Conservation (phyloP, 371 early-diverging fungal species). For the Phascolomyces articulosus region DNA sequence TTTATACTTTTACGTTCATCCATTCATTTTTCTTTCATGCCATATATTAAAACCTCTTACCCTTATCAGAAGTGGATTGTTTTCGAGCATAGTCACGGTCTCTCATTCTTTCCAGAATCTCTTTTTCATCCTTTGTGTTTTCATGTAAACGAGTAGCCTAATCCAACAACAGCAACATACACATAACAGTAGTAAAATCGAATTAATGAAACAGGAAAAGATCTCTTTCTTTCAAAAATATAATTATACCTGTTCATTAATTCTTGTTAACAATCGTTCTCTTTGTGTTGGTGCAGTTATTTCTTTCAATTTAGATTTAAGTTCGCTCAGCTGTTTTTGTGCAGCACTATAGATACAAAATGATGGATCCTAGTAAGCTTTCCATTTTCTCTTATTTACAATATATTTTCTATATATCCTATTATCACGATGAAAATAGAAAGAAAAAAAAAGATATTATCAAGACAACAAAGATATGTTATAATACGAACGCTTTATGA, state of each 20-base stretch:
- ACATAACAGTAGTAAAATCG: too few relatives aligned
- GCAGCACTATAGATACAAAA: slow-evolving; percentile 17
- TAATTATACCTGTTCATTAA: slow-evolving; percentile 33
- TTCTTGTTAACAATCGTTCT: slow-evolving; percentile 27
- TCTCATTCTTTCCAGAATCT: slow-evolving; percentile 48
- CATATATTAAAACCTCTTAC: background rate
- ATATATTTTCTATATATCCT: too few relatives aligned
- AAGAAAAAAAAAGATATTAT: too few relatives aligned
- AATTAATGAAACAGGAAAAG: too few relatives aligned
- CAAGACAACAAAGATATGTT: background rate
- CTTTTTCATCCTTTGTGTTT: slow-evolving; percentile 47
- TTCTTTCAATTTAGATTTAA: slow-evolving; percentile 47
- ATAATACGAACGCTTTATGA: slow-evolving; percentile 38
- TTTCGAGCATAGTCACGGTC: slow-evolving; percentile 26
- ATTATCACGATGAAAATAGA: too few relatives aligned
- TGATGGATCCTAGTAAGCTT: too few relatives aligned
- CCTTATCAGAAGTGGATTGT: slow-evolving; percentile 5
- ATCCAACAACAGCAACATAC: too few relatives aligned
- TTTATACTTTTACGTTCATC: too few relatives aligned
- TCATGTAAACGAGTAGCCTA: slow-evolving; percentile 38
- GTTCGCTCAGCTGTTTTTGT: slow-evolving; percentile 33
- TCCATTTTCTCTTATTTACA: too few relatives aligned
- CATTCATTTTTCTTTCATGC: too few relatives aligned
- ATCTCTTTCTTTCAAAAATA: too few relatives aligned
- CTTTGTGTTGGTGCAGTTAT: slow-evolving; percentile 9